Evolutionary conservation across 805 yeast genomes (phyloP), one percentile per base, ranked within the genome.

Genomic region (Lipomyces mesembrius): DNA sequence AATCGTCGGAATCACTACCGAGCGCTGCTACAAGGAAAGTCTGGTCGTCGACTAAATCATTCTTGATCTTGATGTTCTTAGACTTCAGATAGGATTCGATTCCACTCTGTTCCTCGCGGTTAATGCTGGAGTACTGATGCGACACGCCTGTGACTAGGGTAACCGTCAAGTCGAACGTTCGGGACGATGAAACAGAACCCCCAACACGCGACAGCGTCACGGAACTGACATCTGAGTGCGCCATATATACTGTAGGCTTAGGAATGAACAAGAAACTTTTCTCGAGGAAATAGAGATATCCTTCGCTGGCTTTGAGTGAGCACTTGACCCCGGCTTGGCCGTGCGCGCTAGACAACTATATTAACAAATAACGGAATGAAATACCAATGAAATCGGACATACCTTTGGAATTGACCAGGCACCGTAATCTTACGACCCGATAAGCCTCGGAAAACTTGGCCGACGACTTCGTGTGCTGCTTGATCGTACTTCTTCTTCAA

Each of bases 251-350:
- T 0, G 98, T 92, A 57, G 99, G 97, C 77, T 95, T 95, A 29
- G 97, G 92, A 59, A 94, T 88, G 76, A 95, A 94, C 69, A 95
- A 80, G 75, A 95, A 86, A 64, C 97, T 90, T 79, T 91, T 90
- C 71, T 95, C 99, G 66, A 95, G 83, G n/a, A 96, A 92, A 78
- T 91, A 95, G 67, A 95, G 80, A 73, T 92, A 90, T 35, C 99
- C 98, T 81, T 95, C 98, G 60, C 91, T 89, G 0, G 98, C 98
- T 78, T 94, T 95, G 73, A 91, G 85, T 6, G 98, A 91, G 79
- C 98, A 94, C 25, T 92, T 84, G 35, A 95, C 89, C 3, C 96
- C 97, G 14, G 96, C 90, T 74, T 89, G 92, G 57, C 86, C 87
- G 75, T 87, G 88, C 52, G 88, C 85, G 4, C 96, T 88, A 68